Evolutionary conservation across 1,139 yeast species (phyloP), one percentile per base, ranked within the genome.

Genomic region (Sugiyamaella paludigena): DNA sequence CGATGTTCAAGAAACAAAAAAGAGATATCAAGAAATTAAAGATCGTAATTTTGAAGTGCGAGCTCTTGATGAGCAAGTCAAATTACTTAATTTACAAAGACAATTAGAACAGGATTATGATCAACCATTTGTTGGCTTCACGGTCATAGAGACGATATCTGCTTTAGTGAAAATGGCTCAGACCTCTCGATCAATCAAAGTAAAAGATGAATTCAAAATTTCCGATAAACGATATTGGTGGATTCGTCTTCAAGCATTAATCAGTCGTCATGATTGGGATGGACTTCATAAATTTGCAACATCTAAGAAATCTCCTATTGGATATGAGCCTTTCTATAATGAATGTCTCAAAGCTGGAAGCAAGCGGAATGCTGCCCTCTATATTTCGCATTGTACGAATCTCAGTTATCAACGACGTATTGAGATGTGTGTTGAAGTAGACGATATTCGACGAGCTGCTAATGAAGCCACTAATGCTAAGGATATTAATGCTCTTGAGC

Each of bases 251-350:
- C 77, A 78, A 19, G 77, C 79, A 0, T 74, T 80, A 45, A 72
- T 81, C 1, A 68, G 73, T 11, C 61, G 73, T 1, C 73, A 77
- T 7, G 81, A 83, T 44, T 87, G 85, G 72, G 86, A 82, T 28
- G 81, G 79, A 43, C 66, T 91, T 33, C 78, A 69, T 54, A 68
- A 72, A 35, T 73, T 79, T 60, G 72, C 78, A 0, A 66, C 63
- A 1, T 65, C 75, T 8, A 74, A 75, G 48, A 81, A 78, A 58
- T 78, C 94, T 0, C 88, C 91, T 0, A 84, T 88, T 48, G 94
- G 94, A 0, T 85, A 83, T 56, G 76, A 75, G 54, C 81, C 84
- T 1, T 81, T 88, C 56, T 84, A 76, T 43, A 73, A 76, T 10
- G 75, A 77, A 33, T 76, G 81, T 30, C 57, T 80, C 40, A 72